A percentile compares a stretch with the other conserved stretches of the same genome.
Evolutionary conservation across 371 early-diverging fungal genomes (phyloP).

Genomic region (Blakeslea trispora): DNA sequence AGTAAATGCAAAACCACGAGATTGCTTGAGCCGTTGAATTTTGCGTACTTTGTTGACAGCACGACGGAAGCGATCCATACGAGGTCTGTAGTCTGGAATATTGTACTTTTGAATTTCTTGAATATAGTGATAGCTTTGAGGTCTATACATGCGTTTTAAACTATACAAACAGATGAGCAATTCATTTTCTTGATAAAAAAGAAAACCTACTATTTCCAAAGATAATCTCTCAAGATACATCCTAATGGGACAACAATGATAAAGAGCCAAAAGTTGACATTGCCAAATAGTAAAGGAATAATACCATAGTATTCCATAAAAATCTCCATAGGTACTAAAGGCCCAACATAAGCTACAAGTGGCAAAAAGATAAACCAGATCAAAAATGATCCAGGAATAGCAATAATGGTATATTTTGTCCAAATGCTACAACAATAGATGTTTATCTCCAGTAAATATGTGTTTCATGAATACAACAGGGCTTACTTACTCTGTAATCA

Average conservation of each 20-base stretch:
- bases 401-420: constrained; percentile 83
- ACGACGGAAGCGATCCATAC: constrained; percentile 96
- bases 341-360: constrained; percentile 82
- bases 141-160: constrained; percentile 77
- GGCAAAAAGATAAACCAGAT: constrained; percentile 92
- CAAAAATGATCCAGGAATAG: constrained; percentile 80
- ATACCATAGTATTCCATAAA: constrained; percentile 86
- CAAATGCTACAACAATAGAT: constrained; percentile 54
- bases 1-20: constrained; percentile 95
- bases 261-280: constrained; percentile 87
- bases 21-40: constrained; percentile 88
- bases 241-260: constrained; percentile 77
- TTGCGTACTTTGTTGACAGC: constrained; percentile 95
- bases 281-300: constrained; percentile 64
- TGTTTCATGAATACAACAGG: background rate
- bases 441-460: background rate
- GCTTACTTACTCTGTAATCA: constrained; percentile 73
- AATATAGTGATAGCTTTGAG: constrained; percentile 89
- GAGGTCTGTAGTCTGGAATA: constrained; percentile 94
- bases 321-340: constrained; percentile 56
- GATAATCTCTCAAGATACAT: constrained; percentile 82
- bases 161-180: constrained; percentile 34
- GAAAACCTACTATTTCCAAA: constrained; percentile 87
- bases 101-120: constrained; percentile 98
- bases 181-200: background rate